These are phyloP conservation scores for Pseudogymnoascus sp. DNA, from an alignment of 2,329 filamentous ascomycete species.

Conservation along the genomic window DNA sequence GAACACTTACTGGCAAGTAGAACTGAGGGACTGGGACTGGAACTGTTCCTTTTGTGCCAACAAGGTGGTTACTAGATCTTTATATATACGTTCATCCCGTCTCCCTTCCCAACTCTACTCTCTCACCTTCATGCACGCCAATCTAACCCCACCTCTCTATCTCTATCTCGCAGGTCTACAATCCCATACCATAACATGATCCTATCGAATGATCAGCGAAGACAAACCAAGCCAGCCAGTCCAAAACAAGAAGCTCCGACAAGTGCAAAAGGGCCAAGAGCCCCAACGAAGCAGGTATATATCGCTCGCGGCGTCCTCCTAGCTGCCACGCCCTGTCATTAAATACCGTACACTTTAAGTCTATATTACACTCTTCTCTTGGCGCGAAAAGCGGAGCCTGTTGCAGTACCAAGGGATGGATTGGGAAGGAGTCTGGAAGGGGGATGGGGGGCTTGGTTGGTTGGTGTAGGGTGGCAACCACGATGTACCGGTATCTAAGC, in stretches of 20 bases:
- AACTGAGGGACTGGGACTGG: not conserved
- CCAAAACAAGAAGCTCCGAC: slow-evolving; percentile 3
- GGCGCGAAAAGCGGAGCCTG: not conserved
- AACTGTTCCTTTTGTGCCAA: not conserved
- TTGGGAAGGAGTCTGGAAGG: not conserved
- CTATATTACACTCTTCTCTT: slow-evolving; percentile 2
- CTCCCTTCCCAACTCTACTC: not conserved
- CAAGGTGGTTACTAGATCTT: not conserved
- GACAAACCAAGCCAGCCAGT: not conserved
- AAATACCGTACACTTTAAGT: not conserved
- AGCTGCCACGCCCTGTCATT: not conserved
- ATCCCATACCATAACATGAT: not conserved
- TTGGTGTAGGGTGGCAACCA: not conserved
- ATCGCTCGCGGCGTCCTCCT: not conserved
- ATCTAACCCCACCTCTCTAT: not conserved
- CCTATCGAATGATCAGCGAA: not conserved
- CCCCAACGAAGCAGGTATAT: not conserved
- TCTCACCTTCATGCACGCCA: not conserved
- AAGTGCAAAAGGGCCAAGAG: slow-evolving; percentile 2
- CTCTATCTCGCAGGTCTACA: not conserved
- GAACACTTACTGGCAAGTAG: slow-evolving; percentile 4
- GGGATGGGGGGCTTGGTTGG: not conserved
- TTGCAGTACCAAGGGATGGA: not conserved
- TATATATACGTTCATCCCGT: not conserved
- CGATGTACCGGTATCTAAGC: not conserved